Conservation (phyloP, 2,329 filamentous ascomycete species). For the Arachnomyces sp. region DNA sequence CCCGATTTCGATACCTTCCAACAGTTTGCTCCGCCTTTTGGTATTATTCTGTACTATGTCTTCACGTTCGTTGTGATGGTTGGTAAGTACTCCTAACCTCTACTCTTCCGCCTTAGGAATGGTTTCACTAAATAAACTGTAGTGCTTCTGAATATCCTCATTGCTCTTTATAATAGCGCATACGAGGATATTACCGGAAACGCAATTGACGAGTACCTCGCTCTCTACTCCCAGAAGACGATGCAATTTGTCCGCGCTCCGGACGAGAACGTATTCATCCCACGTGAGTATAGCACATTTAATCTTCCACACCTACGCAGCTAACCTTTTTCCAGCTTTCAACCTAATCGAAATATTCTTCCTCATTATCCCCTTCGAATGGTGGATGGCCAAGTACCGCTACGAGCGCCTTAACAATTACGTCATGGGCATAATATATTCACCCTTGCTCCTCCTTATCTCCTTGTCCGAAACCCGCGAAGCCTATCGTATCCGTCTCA, state of each 20-base stretch:
- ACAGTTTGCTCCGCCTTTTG: constrained; percentile 84
- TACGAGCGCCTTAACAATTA: constrained; percentile 83
- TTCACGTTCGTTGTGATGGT: constrained; percentile 98
- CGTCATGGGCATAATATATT: constrained; percentile 81
- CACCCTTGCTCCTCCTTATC: constrained; percentile 70
- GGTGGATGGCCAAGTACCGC: constrained; percentile 72
- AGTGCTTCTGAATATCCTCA: constrained; percentile 88
- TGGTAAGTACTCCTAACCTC: constrained; percentile 24
- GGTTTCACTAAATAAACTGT: constrained; percentile 8
- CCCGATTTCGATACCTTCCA: constrained; percentile 89
- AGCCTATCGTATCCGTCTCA: constrained; percentile 61
- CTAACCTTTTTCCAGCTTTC: constrained; percentile 47
- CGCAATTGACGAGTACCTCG: constrained; percentile 90
- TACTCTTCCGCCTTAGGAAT: too few species aligned
- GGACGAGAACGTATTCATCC: constrained; percentile 96
- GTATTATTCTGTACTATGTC: constrained; percentile 90
- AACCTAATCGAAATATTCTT: constrained; percentile 84
- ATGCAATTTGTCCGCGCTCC: constrained; percentile 95
- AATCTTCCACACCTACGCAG: neutral
- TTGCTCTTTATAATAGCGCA: constrained; percentile 92
- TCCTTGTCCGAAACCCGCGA: constrained; percentile 62
- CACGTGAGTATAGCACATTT: constrained; percentile 43
- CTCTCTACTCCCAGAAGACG: constrained; percentile 86
- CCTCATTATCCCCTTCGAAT: constrained; percentile 76
- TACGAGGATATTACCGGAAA: constrained; percentile 93